Conservation (phyloP, 1,139 yeast species). For the Petasospora fabianii region DNA sequence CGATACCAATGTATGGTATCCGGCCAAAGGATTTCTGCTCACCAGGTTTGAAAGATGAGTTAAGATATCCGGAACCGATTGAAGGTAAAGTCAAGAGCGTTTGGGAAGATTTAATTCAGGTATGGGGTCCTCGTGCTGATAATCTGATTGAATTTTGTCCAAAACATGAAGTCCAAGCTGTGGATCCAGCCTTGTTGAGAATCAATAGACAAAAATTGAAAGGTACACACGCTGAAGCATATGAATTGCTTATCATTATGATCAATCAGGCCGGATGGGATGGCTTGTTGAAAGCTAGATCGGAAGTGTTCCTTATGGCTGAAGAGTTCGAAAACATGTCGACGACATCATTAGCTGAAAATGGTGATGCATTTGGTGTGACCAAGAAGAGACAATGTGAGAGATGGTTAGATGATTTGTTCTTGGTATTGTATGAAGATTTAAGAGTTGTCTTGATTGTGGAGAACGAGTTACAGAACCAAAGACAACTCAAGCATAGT, state of each 20-base stretch:
- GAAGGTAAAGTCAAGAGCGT: conserved; percentile 58
- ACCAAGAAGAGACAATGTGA: conserved; percentile 84
- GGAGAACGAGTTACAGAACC: conserved; percentile 77
- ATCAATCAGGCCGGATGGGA: conserved; percentile 85
- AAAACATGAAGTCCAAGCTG: conserved; percentile 40
- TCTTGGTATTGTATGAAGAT: conserved; percentile 85
- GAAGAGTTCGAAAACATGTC: conserved; percentile 57
- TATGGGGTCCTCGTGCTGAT: conserved; percentile 57
- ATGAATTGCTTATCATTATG: conserved; percentile 62
- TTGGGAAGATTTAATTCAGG: conserved; percentile 46
- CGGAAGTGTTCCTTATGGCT: conserved; percentile 92
- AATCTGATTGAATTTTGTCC: conserved; percentile 39
- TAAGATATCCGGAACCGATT: conserved; percentile 71
- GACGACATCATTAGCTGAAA: conserved; percentile 12
- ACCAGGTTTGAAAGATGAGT: too few relatives aligned
- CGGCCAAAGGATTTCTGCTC: too few relatives aligned
- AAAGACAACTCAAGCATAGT: conserved; percentile 68
- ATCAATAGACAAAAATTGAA: conserved; percentile 76
- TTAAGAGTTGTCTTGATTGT: conserved; percentile 79
- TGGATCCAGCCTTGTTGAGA: conserved; percentile 65
- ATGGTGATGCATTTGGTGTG: conserved; percentile 26
- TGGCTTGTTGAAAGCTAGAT: conserved; percentile 69
- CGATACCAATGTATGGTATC: conserved; percentile 91
- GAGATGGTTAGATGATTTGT: conserved; percentile 88
- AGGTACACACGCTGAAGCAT: conserved; percentile 77